Percentiles rank a stretch among this genome's conserved stretches.
These are phyloP conservation scores for Claviceps sp. DNA, from an alignment of 2,329 filamentous ascomycete genomes.

Conservation along the genomic window DNA sequence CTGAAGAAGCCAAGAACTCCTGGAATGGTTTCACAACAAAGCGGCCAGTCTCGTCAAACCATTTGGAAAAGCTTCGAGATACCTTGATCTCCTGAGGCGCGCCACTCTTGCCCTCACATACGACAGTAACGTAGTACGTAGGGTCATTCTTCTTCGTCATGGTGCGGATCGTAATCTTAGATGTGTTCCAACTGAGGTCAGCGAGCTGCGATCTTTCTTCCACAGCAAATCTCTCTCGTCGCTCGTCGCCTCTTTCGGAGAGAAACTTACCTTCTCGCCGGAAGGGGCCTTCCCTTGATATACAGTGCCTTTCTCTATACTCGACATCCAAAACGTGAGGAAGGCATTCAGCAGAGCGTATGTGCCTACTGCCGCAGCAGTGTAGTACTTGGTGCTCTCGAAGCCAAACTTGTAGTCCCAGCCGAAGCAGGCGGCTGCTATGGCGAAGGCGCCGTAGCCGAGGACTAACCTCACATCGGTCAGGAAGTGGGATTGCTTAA, in stretches of 20 bases:
- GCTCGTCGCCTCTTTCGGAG: neutral
- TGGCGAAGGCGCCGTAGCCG: constrained; percentile 68
- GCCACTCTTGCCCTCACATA: constrained; percentile 28
- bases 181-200: constrained; percentile 3
- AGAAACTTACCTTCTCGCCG: constrained; percentile 46
- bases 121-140: constrained; percentile 63
- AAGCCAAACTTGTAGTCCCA: constrained; percentile 90
- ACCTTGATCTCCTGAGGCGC: constrained; percentile 36
- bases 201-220: neutral
- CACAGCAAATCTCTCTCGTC: neutral
- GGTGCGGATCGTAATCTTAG: constrained; percentile 58
- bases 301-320: constrained; percentile 67
- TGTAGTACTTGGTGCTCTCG: constrained; percentile 71
- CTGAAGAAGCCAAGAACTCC: constrained; percentile 55
- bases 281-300: constrained; percentile 59
- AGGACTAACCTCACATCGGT: constrained; percentile 72
- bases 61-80: constrained; percentile 53
- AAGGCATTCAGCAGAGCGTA: constrained; percentile 70
- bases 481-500: constrained; percentile 68
- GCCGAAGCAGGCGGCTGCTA: constrained; percentile 73
- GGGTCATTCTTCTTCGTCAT: constrained; percentile 68
- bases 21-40: constrained; percentile 69
- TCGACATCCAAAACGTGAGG: constrained; percentile 74
- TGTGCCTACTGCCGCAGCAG: constrained; percentile 60
- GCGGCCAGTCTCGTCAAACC: constrained; percentile 61